Evolutionary conservation across 768 basidiomycete genomes (phyloP).

Genomic region (Calocybe gangraenosa): DNA sequence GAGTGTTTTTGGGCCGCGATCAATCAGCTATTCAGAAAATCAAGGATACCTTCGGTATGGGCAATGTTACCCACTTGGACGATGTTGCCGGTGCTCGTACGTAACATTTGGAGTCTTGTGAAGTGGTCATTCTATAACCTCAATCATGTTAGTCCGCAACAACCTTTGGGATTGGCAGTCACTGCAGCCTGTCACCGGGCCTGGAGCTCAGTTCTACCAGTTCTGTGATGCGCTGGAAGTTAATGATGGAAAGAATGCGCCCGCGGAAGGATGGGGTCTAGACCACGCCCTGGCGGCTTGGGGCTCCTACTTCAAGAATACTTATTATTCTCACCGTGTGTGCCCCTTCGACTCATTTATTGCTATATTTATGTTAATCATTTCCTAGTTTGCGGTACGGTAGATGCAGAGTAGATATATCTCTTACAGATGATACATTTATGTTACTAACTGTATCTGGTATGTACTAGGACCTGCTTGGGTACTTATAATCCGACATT

Average conservation of each 20-base stretch:
- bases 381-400: constrained; percentile 52
- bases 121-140: constrained; percentile 13
- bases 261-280: constrained; percentile 55
- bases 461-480: constrained; percentile 30
- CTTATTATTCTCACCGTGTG: constrained; percentile 45
- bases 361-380: not conserved
- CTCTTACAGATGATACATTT: not conserved
- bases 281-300: constrained; percentile 57
- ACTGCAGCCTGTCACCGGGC: constrained; percentile 48
- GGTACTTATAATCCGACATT: constrained; percentile 37
- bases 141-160: constrained; percentile 39
- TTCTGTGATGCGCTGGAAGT: constrained; percentile 71
- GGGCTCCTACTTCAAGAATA: constrained; percentile 52
- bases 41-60: constrained; percentile 58
- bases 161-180: constrained; percentile 69
- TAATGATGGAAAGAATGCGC: constrained; percentile 48
- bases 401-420: constrained; percentile 42
- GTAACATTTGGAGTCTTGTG: constrained; percentile 19
- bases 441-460: not conserved
- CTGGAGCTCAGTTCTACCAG: constrained; percentile 43
- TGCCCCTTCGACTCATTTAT: constrained; percentile 6
- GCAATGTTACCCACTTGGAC: constrained; percentile 52
- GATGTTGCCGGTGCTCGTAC: constrained; percentile 60
- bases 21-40: constrained; percentile 44
- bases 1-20: constrained; percentile 44